Conservation (phyloP, 345 rosid species). For the Corymbia maculata region DNA sequence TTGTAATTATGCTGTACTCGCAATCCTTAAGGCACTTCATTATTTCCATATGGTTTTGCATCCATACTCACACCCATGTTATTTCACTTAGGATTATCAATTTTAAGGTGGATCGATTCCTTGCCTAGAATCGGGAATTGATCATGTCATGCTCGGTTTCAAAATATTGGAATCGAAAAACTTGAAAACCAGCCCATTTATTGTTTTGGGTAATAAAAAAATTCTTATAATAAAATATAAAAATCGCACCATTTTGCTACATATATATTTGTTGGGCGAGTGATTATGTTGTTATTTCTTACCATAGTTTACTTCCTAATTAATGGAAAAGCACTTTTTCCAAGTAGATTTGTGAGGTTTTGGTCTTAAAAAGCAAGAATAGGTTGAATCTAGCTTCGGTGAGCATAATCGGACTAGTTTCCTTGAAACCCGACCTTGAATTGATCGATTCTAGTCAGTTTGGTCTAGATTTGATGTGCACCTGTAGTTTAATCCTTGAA, state of each 20-base stretch:
- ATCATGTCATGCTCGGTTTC: neutral
- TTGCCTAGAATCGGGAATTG: neutral
- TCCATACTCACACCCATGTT: neutral
- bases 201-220: neutral
- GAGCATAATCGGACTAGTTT: too few species aligned
- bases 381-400: too few species aligned
- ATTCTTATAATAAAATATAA: neutral
- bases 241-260: neutral
- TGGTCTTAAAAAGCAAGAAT: too few species aligned
- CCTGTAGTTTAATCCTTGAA: neutral
- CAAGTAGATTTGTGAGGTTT: too few species aligned
- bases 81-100: accelerated
- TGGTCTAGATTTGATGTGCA: neutral
- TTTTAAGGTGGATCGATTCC: neutral
- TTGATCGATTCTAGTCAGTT: neutral
- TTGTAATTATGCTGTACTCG: neutral
- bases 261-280: neutral
- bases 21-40: neutral
- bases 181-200: accelerated
- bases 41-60: neutral
- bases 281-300: neutral
- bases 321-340: neutral
- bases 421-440: neutral
- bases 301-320: neutral
- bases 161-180: neutral